These are phyloP conservation scores for Fusarium sp. DNA, from an alignment of 2,329 filamentous ascomycete genomes.

Conservation along the genomic window DNA sequence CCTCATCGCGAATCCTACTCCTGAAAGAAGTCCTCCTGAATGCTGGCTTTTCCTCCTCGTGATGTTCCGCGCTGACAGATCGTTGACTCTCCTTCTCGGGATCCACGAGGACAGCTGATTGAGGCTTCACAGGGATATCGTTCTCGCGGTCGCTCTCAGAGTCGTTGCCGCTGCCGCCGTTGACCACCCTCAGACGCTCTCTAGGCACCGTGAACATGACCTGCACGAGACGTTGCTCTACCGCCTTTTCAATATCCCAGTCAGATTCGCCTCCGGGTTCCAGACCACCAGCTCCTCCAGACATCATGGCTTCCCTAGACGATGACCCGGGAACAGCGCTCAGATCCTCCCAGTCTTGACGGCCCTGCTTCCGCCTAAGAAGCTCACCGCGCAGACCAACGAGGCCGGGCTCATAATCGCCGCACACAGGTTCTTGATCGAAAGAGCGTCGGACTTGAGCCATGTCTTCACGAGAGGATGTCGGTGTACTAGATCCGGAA, in stretches of 20 bases:
- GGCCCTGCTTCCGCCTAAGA: constrained; percentile 66
- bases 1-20: background rate
- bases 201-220: constrained; percentile 95
- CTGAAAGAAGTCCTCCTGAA: background rate
- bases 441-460: constrained; percentile 48
- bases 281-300: constrained; percentile 47
- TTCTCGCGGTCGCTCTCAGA: constrained; percentile 48
- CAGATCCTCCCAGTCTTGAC: constrained; percentile 64
- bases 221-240: constrained; percentile 79
- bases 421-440: constrained; percentile 50
- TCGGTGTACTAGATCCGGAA: constrained; percentile 54
- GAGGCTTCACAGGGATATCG: constrained; percentile 45
- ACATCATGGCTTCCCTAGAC: constrained; percentile 36
- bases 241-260: constrained; percentile 82
- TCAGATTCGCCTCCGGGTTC: constrained; percentile 68
- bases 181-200: constrained; percentile 89
- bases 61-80: constrained; percentile 9
- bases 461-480: constrained; percentile 46
- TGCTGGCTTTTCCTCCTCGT: background rate
- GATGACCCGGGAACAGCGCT: constrained; percentile 15
- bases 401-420: constrained; percentile 60
- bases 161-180: constrained; percentile 77
- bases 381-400: constrained; percentile 61
- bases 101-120: constrained; percentile 57
- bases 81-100: constrained; percentile 48